A percentile compares a stretch with the other conserved stretches of the same genome.
Conservation (phyloP, 495 filamentous ascomycete species). For the Penicillium macrosclerotiorum region DNA sequence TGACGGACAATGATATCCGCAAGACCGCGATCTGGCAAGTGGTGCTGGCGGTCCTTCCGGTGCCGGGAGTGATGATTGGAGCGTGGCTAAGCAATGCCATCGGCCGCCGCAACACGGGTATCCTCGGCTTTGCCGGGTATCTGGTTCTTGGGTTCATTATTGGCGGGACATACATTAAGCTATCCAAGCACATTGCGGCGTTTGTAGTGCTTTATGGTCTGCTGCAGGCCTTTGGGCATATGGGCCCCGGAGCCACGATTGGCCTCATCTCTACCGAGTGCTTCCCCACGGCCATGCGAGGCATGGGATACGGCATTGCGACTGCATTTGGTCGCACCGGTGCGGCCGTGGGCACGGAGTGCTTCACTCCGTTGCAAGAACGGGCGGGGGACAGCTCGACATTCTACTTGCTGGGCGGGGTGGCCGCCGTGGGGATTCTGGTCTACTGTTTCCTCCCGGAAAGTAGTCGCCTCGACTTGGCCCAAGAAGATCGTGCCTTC, state of each 20-base stretch:
- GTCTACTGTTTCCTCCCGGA: slow-evolving; percentile 36
- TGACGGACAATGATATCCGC: slow-evolving; percentile 28
- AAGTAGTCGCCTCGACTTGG: slow-evolving; percentile 30
- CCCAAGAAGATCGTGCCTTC: slow-evolving; percentile 28
- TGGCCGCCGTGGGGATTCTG: slow-evolving; percentile 28
- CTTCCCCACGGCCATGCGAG: slow-evolving; percentile 37
- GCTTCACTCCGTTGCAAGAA: slow-evolving; percentile 32
- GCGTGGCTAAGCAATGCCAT: slow-evolving; percentile 34
- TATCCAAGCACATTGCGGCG: slow-evolving; percentile 31
- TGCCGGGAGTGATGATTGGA: slow-evolving; percentile 35
- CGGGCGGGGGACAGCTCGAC: slow-evolving; percentile 27
- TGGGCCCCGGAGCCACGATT: slow-evolving; percentile 37
- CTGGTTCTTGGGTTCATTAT: slow-evolving; percentile 36
- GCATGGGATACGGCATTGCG: slow-evolving; percentile 36
- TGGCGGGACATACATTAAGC: slow-evolving; percentile 25
- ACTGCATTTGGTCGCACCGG: slow-evolving; percentile 37
- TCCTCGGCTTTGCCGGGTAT: slow-evolving; percentile 33
- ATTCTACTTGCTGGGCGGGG: slow-evolving; percentile 32
- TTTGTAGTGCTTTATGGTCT: slow-evolving; percentile 40
- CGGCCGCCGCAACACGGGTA: slow-evolving; percentile 33
- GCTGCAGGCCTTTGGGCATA: slow-evolving; percentile 34
- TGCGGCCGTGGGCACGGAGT: slow-evolving; percentile 34
- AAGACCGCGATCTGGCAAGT: slow-evolving; percentile 38
- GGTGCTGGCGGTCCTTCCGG: slow-evolving; percentile 32
- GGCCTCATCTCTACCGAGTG: slow-evolving; percentile 32